Base-by-base conservation (phyloP, 176 grass and related monocot genomes). In the Raddia distichophylla region DNA sequence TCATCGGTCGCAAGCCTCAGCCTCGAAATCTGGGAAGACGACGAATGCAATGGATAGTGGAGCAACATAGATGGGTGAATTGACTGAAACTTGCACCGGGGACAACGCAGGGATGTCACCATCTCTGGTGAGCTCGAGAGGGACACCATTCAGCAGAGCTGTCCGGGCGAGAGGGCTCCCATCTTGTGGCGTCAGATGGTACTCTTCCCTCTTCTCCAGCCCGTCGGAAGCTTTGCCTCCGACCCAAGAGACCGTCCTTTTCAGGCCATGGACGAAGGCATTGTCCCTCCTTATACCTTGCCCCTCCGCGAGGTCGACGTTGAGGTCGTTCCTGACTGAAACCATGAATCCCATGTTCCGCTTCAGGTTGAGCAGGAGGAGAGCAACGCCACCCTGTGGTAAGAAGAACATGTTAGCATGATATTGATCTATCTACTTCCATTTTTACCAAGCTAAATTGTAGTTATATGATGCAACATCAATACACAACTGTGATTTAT, bases 361-460 rank as follows among this genome's bases (percentile, higher is more conserved):
- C 77, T 93, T 94, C 79, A 99, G 80, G 87, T 99, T 99, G 79
- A 99, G 74, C 87, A 99, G 76, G 37, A 99, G 89, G 58, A 99
- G 63, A 47, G 93, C 79, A 6, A 99, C 27, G 2, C 97, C 93
- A 15, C 78, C 89, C 93, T 99, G 77, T 20, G 48, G 17, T 4
- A 73, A 5, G 37, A 52, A 52, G 34, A 69, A 42, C 48, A 62
- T 67, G 82, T 74, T 45, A 7, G 22, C 50, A 73, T 15, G 64
- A 56, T 15, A 59, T 40, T 40, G 37, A 40, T 78, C 3, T 64
- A 51, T 73, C 73, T 13, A 64, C 45, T 77, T 52, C 20, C 17
- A 64, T 18, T 82, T 40, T n/a, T n/a, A 71, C 10, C 40, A 85
- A 80, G 17, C 7, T 43, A 45, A 27, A 47, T 80, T 37, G 33